Evolutionary conservation across 1,284 basidiomycete genomes (phyloP), one percentile per base, ranked within the genome.

Genomic region (Marasmius fiardii): DNA sequence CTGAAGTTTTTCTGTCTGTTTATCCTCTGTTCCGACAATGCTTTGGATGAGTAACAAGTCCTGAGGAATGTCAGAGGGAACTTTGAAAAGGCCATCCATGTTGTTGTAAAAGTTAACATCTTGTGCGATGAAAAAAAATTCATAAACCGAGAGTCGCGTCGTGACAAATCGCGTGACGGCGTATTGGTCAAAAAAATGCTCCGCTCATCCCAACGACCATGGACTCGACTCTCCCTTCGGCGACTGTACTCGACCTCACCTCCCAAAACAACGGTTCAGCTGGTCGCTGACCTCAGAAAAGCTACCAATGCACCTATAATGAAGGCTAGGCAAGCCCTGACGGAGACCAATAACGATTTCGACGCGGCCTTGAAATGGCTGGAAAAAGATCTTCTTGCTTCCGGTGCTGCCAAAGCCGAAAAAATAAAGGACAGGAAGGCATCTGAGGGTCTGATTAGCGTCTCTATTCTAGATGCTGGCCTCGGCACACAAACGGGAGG

Each of bases 241-340:
- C 68, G 70, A 31, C 58, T 61, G 50, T 80, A 78, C 63, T 79
- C 78, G 24, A 73, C 67, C 20, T 57, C 67, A 37, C 64, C 71
- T 26, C 62, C 66, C 76, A 85, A 71, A 70, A 78, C 50, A 71
- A 70, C 86, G 31, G 76, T 91, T 55, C 85, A 89, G 60, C 85
- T 95, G 60, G 89, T 98, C 59, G 89, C 90, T 2, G 86, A 93
- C 70, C 82, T 98, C 34, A 86, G 95, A 56, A 92, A 90, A 72
- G 78, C 79, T 58, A 89, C 85, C 3, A 83, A 88, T 62, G 92
- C 91, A 52, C 91, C 91, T 12, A 86, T 97, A 65, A 79, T 85
- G 47, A 93, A 95, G 74, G 95, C 95, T 48, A 85, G 90, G 51
- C 92, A 96, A 70, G 95, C 95, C 2, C 86, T 98, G 55, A 70